Base-by-base conservation (phyloP, 352 stramenopile species). In the Globisporangium orthogonon region DNA sequence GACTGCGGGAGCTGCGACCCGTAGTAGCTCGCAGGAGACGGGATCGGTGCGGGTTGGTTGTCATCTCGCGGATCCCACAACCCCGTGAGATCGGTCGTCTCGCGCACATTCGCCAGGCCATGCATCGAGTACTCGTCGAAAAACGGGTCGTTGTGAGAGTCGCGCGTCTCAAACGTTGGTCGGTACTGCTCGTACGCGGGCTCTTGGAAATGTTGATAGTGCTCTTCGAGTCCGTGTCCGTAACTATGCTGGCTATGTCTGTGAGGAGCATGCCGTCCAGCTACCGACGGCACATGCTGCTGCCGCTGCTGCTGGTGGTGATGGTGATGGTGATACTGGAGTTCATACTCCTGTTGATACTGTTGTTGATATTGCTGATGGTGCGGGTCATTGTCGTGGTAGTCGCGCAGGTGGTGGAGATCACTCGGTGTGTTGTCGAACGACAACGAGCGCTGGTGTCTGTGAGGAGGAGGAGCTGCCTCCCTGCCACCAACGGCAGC, bases 51-150 rank as follows among this genome's bases (percentile, higher is more conserved):
- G 15, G 40, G 40, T 41, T 53, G 15, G 40, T 66, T 53, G 29
- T 65, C 67, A 3, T 58, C 35, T 17, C 30, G 46, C 17, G 71
- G 58, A 49, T 76, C 69, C 70, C 72, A 78, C 70, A 71, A 74
- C 18, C 72, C 67, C 4, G 67, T 73, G 49, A 82, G 56, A 31
- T 82, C 72, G 3, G 72, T 77, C 30, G 72, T 82, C 14, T 60
- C 72, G 37, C 72, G 67, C 30, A 78, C 75, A 7, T 73, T 67
- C 40, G 68, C 65, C 43, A 70, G 47, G 10, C 45, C 65, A 48
- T 78, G 65, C 17, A 73, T 73, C 3, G 69, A 74, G 33, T 73
- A 71, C 61, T 82, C 72, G n/a, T 82, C 66, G 49, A 75, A 73
- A 33, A 78, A 62, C 10, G 65, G 66, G 47, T 71, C 49, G 56